Conservation (phyloP, 306 rosid genomes). For the Rosa multiflora region DNA sequence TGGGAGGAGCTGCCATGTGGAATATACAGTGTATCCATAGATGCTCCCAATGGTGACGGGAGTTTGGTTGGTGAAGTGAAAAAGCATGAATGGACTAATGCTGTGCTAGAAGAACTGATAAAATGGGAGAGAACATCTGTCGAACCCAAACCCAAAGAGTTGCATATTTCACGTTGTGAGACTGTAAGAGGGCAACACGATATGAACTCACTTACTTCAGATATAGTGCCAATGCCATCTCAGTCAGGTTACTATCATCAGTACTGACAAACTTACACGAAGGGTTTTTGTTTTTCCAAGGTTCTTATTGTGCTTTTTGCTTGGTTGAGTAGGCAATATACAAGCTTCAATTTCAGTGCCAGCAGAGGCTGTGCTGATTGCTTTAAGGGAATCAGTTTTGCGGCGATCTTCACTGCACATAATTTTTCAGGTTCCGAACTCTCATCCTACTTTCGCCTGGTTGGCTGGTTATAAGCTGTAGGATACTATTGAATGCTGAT, state of each 20-base stretch:
- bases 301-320: constrained; percentile 27
- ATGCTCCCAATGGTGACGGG: constrained; percentile 34
- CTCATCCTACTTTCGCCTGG: constrained; percentile 8
- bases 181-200: constrained; percentile 29
- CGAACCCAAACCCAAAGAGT: constrained; percentile 59
- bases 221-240: constrained; percentile 25
- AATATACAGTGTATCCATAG: constrained; percentile 58
- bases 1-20: constrained; percentile 98
- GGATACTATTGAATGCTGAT: background rate
- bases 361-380: constrained; percentile 53
- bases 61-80: constrained; percentile 61
- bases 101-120: constrained; percentile 56
- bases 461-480: background rate
- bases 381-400: constrained; percentile 72
- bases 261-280: background rate
- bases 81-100: constrained; percentile 65
- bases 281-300: constrained; percentile 7
- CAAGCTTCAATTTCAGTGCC: constrained; percentile 41
- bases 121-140: constrained; percentile 79
- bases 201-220: constrained; percentile 32
- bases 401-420: constrained; percentile 75
- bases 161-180: constrained; percentile 29
- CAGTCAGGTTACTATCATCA: constrained; percentile 45
- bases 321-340: constrained; percentile 33
- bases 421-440: constrained; percentile 60